phyloP scores from a whole-genome alignment of 148 eudicot genomes.

The Dysphania ambrosioides region DNA sequence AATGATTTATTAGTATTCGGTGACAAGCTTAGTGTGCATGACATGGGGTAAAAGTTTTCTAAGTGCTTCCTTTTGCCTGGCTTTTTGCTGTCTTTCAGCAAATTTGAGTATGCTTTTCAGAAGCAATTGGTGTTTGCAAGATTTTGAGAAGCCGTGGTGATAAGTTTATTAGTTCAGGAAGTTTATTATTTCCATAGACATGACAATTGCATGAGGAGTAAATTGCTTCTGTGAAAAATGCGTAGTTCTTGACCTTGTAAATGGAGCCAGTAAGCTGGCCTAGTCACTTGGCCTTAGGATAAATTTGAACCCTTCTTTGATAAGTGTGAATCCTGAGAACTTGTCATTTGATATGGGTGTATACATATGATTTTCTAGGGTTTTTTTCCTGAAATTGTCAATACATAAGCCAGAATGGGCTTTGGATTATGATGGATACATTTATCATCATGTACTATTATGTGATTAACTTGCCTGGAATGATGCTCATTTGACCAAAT shows the following conservation, averaged over 20 bases:
- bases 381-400: neutral
- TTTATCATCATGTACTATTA: neutral
- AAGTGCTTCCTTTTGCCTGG: neutral
- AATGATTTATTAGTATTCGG: conserved; percentile 20
- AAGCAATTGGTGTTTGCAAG: neutral
- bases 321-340: neutral
- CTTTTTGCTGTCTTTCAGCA: neutral
- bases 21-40: conserved; percentile 11
- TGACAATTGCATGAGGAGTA: neutral
- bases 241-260: neutral
- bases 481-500: neutral
- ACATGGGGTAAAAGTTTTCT: neutral
- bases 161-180: neutral
- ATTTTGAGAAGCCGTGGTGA: neutral
- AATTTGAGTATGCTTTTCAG: neutral
- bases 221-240: neutral
- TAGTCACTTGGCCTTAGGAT: neutral
- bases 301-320: neutral
- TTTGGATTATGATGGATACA: neutral
- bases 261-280: neutral
- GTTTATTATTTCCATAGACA: no score
- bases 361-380: neutral
- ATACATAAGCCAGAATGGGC: neutral
- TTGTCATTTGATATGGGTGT: neutral
- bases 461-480: neutral